Base-by-base conservation (phyloP, 805 yeast genomes). In the Teunomyces cretensis region DNA sequence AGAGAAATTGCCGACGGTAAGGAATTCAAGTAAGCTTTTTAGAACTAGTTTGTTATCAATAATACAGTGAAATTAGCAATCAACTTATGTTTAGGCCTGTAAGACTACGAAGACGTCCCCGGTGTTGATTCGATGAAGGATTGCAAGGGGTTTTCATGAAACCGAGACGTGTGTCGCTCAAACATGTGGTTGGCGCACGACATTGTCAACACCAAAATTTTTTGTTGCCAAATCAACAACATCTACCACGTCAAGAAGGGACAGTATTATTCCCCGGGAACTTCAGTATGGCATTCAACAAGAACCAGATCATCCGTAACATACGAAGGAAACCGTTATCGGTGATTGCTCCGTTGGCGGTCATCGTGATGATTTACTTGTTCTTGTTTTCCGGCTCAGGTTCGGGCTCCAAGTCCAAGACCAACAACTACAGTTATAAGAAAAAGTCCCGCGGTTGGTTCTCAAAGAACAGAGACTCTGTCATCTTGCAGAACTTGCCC, bases 1-100 rank as follows among this genome's bases (percentile, higher is more conserved):
- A 84, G 78, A 68, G 96, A 88, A 77, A 86, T 92, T 61, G 96
- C 86, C 56, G 99, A 92, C 72, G 99, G 99, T 77, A 91, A 92
- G 81, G 97, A 92, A 58, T 84, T 90, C 78, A 92, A 92, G 83
- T 91, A 84, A 75, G 55, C 57, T 17, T 19, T 19, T 19, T 4
- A 19, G 22, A 4, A 19, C 22, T 19, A 19, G 22, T 6, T 19
- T 19, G 22, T 19, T 19, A 19, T 4, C 6, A 19, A 19, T 19
- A 19, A 19, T 19, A 19, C 22, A 3, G 22, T 19, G 22, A 19
- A 19, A 19, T 19, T 19, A 19, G 22, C 22, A 19, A 19, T 19
- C 22, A 6, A 19, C 22, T 6, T 19, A 4, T 19, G 3, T 19
- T 19, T 19, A 19, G 6, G 3, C 6, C 22, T 19, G 22, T 19